These are phyloP conservation scores for Rhodotorula sp. DNA, from an alignment of 1,284 basidiomycete genomes.

Conservation along the genomic window DNA sequence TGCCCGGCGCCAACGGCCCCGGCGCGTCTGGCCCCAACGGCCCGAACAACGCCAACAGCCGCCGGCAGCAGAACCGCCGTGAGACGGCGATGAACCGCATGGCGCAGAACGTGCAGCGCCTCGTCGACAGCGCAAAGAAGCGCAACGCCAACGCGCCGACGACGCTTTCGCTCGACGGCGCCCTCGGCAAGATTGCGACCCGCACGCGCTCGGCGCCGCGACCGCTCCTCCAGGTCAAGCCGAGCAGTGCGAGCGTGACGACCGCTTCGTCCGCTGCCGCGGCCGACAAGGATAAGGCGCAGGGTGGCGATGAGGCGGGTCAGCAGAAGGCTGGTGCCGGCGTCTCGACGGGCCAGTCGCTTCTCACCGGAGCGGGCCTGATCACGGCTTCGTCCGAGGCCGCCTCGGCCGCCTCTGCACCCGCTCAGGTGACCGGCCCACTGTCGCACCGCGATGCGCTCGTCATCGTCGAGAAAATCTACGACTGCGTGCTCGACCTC, in stretches of 20 bases:
- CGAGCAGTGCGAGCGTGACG: constrained; percentile 25
- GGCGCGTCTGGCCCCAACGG: constrained; percentile 45
- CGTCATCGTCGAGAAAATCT: constrained; percentile 79
- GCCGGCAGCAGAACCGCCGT: constrained; percentile 50
- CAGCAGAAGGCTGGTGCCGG: neutral
- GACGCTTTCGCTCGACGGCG: constrained; percentile 73
- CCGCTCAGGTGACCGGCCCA: constrained; percentile 51
- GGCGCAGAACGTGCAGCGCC: constrained; percentile 94
- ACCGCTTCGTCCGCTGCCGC: neutral
- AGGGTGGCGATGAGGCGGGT: neutral
- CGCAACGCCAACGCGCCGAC: constrained; percentile 48
- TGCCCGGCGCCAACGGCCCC: constrained; percentile 1
- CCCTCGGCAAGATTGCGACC: constrained; percentile 88
- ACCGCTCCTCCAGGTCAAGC: constrained; percentile 85
- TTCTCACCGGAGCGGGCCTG: constrained; percentile 35
- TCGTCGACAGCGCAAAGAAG: constrained; percentile 87
- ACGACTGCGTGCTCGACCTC: constrained; percentile 78
- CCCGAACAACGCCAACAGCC: constrained; percentile 1
- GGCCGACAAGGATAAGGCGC: neutral
- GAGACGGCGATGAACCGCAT: constrained; percentile 96
- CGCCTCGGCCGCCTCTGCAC: neutral
- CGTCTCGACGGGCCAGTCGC: constrained; percentile 29
- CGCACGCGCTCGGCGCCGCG: constrained; percentile 91
- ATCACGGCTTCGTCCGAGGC: constrained; percentile 8
- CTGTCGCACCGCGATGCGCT: constrained; percentile 75